Evolutionary conservation across 2,329 filamentous ascomycete species (phyloP), one percentile per base, ranked within the genome.

Genomic region (Escovopsis sp.): DNA sequence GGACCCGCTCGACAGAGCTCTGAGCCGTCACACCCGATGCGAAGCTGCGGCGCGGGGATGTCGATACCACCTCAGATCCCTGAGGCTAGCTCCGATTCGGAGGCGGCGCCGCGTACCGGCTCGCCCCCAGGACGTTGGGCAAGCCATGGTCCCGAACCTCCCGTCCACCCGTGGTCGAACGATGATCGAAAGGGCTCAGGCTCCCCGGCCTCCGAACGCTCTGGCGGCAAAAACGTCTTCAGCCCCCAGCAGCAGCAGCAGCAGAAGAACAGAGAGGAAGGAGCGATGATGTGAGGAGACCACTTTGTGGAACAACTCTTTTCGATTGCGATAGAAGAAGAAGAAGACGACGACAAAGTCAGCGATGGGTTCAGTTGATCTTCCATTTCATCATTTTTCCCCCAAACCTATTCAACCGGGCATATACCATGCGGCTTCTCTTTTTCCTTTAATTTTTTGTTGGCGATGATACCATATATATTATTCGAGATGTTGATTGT

Each of bases 161-260:
- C 28, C 10, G 28, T 10, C 28, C 28, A 10, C 10, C 28, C 28
- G 28, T 10, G 28, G 28, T 30, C 28, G 28, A 6, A 10, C 15
- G 15, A 15, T 15, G 15, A 15, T 15, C 15, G 15, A 15, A 15
- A 15, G 15, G 15, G 15, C 15, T 15, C 15, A 15, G 15, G 48
- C 45, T 19, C 47, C 50, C 26, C 47, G 19, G 45, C 51, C 12
- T 52, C 58, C 45, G 67, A 71, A 39, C 65, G 18, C 6, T 18
- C n/a, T n/a, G 11, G 33, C 33, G 11, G n/a, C 12, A 35, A 35
- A n/a, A 12, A 35, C 10, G 11, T 35, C 49, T 56, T 60, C 40
- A 64, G 66, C 26, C 56, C 73, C 30, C 69, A 64, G 42, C 64
- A 67, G 12, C 70, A 73, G 6, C 33, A 12, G 6, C 33, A 35